Evolutionary conservation across 164 flowering plant genomes (phyloP), one percentile per base, ranked within the genome.

Genomic region (Euptelea pleiosperma): DNA sequence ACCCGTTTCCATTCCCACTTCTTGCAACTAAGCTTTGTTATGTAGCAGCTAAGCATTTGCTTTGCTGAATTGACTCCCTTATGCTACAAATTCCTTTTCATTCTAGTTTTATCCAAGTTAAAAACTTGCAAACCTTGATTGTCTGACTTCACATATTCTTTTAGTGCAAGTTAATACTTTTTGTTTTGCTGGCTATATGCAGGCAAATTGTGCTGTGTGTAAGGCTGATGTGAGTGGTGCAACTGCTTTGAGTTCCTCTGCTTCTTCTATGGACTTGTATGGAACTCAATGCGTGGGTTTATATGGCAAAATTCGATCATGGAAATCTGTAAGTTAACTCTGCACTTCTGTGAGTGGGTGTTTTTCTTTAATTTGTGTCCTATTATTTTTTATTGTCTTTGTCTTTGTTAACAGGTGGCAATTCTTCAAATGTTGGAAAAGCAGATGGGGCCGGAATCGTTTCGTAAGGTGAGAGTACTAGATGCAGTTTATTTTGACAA

Each of bases 371-470:
- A 11, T 40, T 26, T 10, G 9, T 63, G 40, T 54, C 48, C 11
- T 12, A 25, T 41, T 48, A 31, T 51, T 49, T 41, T 40, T 42
- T 56, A 15, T 41, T 35, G 3, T 52, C 18, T 43, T 21, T n/a
- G n/a, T n/a, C n/a, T 47, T 65, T 54, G 30, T 31, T 60, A 14
- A 51, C 57, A 92, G 98, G 96, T 93, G 65, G 94, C 98, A 22
- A 55, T 93, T 67, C 96, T 93, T 63, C 94, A 93, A 70, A 90
- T 93, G 96, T 65, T 93, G 75, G 98, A 93, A 73, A 93, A 93
- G 72, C 98, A 93, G 74, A 93, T 93, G 96, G 98, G 98, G 4
- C 96, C 97, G 1, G 97, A 93, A 63, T 75, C 86, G 35, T 93
- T 93, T 56, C 79, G 93, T 30, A 90, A 85, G 70, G 98, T 89